These are phyloP conservation scores for Saccharomycopsis phalli DNA, from an alignment of 1,139 yeast species.

Conservation along the genomic window DNA sequence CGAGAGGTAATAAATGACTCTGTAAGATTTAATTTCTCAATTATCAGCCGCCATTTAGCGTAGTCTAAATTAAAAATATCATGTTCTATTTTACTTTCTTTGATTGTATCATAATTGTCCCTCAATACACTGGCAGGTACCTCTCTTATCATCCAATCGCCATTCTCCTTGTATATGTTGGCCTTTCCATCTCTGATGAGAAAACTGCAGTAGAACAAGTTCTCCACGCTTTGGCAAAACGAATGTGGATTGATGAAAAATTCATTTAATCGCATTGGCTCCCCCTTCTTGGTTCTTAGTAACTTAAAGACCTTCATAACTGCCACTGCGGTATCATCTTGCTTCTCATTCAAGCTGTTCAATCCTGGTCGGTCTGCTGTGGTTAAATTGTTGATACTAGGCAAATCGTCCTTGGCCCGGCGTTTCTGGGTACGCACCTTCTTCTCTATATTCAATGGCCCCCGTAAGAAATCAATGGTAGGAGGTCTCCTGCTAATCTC, in stretches of 20 bases:
- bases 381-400: slow-evolving; percentile 31
- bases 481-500: slow-evolving; percentile 40
- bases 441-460: slow-evolving; percentile 62
- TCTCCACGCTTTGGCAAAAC: slow-evolving; percentile 74
- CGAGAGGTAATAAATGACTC: slow-evolving; percentile 27
- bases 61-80: slow-evolving; percentile 65
- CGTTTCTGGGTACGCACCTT: slow-evolving; percentile 33
- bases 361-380: slow-evolving; percentile 50
- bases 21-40: slow-evolving; percentile 42
- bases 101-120: slow-evolving; percentile 24
- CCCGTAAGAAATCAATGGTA: slow-evolving; percentile 54
- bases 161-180: slow-evolving; percentile 38
- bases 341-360: slow-evolving; percentile 39
- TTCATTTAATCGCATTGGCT: slow-evolving; percentile 49
- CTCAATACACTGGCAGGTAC: slow-evolving; percentile 14
- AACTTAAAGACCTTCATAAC: slow-evolving; percentile 41
- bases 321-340: slow-evolving; percentile 49
- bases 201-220: slow-evolving; percentile 74
- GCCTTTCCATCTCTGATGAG: slow-evolving; percentile 66
- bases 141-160: slow-evolving; percentile 26
- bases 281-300: slow-evolving; percentile 28
- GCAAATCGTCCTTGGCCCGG: slow-evolving; percentile 37
- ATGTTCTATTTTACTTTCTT: slow-evolving; percentile 36
- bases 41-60: slow-evolving; percentile 50
- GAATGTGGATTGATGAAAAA: slow-evolving; percentile 69